Conservation (phyloP, 768 basidiomycete genomes). For the Lyophyllum semitale region DNA sequence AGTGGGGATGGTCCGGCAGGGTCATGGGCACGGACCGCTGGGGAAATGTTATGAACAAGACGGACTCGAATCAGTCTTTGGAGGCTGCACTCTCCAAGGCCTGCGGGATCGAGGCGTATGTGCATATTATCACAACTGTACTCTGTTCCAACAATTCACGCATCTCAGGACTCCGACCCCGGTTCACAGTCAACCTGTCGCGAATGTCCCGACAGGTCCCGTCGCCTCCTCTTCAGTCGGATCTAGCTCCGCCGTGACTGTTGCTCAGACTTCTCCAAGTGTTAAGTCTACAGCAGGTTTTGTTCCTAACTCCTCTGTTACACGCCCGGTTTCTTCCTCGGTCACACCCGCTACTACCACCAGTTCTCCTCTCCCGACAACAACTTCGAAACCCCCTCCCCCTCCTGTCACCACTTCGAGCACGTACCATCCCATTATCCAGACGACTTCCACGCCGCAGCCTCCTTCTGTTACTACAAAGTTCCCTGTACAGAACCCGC, state of each 20-base stretch:
- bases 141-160: not conserved
- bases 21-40: slow-evolving; percentile 58
- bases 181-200: slow-evolving; percentile 17
- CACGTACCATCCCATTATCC: slow-evolving; percentile 12
- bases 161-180: slow-evolving; percentile 14
- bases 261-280: not conserved
- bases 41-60: slow-evolving; percentile 50
- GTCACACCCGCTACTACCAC: slow-evolving; percentile 13
- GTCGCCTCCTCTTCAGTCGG: slow-evolving; percentile 1
- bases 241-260: not conserved
- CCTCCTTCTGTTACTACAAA: slow-evolving; percentile 18
- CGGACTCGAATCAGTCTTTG: slow-evolving; percentile 29
- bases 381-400: slow-evolving; percentile 15
- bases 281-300: not conserved
- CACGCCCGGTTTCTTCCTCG: slow-evolving; percentile 6
- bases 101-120: slow-evolving; percentile 33
- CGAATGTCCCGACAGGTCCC: slow-evolving; percentile 12
- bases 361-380: slow-evolving; percentile 7
- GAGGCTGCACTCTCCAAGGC: slow-evolving; percentile 41
- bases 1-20: slow-evolving; percentile 49
- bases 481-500: slow-evolving; percentile 14
- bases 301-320: slow-evolving; percentile 10
- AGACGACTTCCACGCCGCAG: slow-evolving; percentile 13
- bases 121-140: not conserved
- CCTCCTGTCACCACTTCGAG: slow-evolving; percentile 16